A percentile compares a stretch with the other conserved stretches of the same genome.
These are phyloP conservation scores for Cucumis cinereus DNA, from an alignment of 306 rosid genomes.

Conservation along the genomic window DNA sequence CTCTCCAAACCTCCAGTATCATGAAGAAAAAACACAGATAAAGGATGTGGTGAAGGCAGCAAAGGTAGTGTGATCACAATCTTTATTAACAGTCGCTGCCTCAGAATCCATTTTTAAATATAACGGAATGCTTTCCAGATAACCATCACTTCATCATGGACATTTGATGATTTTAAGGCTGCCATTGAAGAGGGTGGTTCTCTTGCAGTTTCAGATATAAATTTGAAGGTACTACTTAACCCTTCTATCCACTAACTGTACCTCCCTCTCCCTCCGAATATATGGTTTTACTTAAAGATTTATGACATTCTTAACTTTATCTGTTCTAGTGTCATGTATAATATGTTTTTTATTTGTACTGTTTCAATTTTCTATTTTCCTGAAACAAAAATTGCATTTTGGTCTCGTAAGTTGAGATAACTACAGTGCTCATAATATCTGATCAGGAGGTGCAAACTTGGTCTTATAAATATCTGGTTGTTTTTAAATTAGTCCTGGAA, in stretches of 20 bases:
- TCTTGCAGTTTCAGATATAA: conserved; percentile 52
- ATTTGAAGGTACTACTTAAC: conserved; percentile 51
- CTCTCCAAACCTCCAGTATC: conserved; percentile 42
- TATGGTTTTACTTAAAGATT: background rate
- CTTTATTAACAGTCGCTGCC: conserved; percentile 7
- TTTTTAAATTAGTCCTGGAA: background rate
- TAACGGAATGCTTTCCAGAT: conserved; percentile 28
- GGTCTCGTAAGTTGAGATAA: background rate
- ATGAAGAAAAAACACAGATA: conserved; percentile 63
- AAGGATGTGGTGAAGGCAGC: conserved; percentile 67
- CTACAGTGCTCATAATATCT: background rate
- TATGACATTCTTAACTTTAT: background rate
- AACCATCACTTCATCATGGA: conserved; percentile 42
- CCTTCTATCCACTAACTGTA: background rate
- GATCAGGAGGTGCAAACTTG: background rate
- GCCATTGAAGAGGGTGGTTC: conserved; percentile 39
- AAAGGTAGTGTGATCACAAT: conserved; percentile 50
- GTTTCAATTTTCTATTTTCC: background rate
- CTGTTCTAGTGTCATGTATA: background rate
- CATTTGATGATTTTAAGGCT: conserved; percentile 63
- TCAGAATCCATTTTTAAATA: conserved; percentile 10
- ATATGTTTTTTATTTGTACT: background rate
- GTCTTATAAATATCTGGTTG: background rate
- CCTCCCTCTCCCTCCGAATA: background rate
- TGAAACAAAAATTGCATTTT: background rate